Evolutionary conservation across 805 yeast genomes (phyloP).

Genomic region (Zygoascus biomembranicola): DNA sequence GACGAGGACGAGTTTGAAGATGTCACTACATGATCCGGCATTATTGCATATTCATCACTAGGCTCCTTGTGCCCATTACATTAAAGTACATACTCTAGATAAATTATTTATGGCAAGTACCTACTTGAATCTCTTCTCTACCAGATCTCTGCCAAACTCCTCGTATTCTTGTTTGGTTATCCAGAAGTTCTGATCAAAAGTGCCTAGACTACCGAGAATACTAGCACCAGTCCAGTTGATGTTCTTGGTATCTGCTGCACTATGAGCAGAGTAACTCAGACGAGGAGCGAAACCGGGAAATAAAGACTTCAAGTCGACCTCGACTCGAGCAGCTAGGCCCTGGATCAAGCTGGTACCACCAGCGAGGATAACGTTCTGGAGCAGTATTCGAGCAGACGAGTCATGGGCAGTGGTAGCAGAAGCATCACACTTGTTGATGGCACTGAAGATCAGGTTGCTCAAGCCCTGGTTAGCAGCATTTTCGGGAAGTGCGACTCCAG

Average conservation of each 20-base stretch:
- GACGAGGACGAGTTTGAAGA: conserved; percentile 21
- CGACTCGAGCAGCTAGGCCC: conserved; percentile 48
- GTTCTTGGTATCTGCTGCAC: conserved; percentile 44
- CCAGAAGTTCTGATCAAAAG: conserved; percentile 46
- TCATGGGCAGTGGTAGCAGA: conserved; percentile 24
- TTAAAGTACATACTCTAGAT: neutral
- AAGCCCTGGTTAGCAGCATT: conserved; percentile 39
- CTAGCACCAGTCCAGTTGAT: conserved; percentile 71
- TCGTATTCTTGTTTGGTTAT: conserved; percentile 56
- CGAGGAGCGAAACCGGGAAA: conserved; percentile 44
- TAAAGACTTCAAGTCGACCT: conserved; percentile 45
- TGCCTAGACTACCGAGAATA: conserved; percentile 53
- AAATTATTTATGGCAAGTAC: neutral
- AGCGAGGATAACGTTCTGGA: conserved; percentile 46
- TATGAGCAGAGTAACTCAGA: conserved; percentile 32
- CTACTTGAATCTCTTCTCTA: conserved; percentile 33
- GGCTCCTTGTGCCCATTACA: neutral
- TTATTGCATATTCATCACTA: neutral
- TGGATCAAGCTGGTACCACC: conserved; percentile 53
- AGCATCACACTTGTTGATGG: conserved; percentile 42
- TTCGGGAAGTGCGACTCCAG: conserved; percentile 36
- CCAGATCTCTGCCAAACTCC: conserved; percentile 44
- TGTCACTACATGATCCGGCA: neutral
- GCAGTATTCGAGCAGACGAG: conserved; percentile 17
- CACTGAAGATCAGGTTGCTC: conserved; percentile 36